Base-by-base conservation (phyloP, 129 eudicot genomes). In the Artemisia argyi region DNA sequence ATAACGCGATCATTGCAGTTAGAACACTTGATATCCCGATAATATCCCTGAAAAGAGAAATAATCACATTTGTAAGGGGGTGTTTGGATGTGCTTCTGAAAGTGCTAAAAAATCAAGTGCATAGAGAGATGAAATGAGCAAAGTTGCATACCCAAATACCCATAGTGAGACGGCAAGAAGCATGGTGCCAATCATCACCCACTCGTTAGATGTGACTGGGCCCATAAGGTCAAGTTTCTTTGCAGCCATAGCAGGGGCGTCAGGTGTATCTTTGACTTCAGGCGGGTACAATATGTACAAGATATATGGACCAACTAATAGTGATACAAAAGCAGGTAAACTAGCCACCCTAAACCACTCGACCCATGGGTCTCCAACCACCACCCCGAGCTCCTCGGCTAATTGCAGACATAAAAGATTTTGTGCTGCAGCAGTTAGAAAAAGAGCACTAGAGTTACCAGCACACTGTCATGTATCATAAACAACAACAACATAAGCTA, bases 361-460 rank as follows among this genome's bases (percentile, higher is more conserved):
- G 15, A 94, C 49, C 98, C 98, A 94, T 39, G 82, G 88, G 32
- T 75, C 79, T 35, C 89, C 69, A 66, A 94, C 72, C 12, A 82
- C 71, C 47, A 94, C 97, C 24, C 98, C 98, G 35, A 90, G 80
- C 24, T 85, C 77, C 71, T 83, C 89, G 3, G 98, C 98, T 65
- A 94, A 74, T 87, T 90, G 87, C 65, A 94, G 35, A 73, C 97
- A 90, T 80, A 94, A 68, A 52, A 90, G 79, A 80, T 94, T 93
- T 84, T 93, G 98, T 55, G 98, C 97, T 47, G 98, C 97, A 58
- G 91, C 97, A 55, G 98, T 94, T 55, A 94, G 89, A 82, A 94
- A 94, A 26, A 94, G 93, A 75, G 93, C 98, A 79, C 97, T 94
- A 68, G 98, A 90, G 72, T 75, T 83, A 60, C 89, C 83, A 63